Conservation (phyloP, 371 early-diverging fungal species). For the Actinomortierella wolfii region DNA sequence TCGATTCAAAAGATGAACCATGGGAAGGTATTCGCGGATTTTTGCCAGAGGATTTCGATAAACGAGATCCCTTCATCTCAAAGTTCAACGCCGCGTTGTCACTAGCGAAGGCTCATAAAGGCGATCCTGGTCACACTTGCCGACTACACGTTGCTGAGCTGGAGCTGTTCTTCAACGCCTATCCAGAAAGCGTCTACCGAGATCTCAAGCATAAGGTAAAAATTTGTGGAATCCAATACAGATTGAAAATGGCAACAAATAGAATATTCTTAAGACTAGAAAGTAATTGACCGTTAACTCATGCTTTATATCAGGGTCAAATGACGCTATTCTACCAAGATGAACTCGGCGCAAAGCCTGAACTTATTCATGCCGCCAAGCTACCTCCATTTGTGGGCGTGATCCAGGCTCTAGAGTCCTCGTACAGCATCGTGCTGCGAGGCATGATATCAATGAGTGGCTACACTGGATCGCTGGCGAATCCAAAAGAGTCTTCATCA, state of each 20-base stretch:
- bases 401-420: constrained; percentile 19
- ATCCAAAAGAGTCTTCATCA: constrained; percentile 5
- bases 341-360: no score
- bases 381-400: constrained; percentile 26
- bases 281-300: not conserved
- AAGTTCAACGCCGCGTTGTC: constrained; percentile 25
- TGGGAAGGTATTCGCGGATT: constrained; percentile 36
- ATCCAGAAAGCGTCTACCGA: constrained; percentile 23
- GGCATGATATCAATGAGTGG: constrained; percentile 19
- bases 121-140: constrained; percentile 7
- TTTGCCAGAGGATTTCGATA: constrained; percentile 24
- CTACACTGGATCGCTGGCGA: not conserved
- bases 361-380: not conserved
- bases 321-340: constrained; percentile 22
- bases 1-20: constrained; percentile 19
- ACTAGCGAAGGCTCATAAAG: constrained; percentile 14
- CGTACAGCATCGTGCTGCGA: constrained; percentile 17
- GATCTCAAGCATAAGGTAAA: constrained; percentile 17
- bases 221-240: not conserved
- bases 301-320: constrained; percentile 11
- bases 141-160: constrained; percentile 30
- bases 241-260: not conserved
- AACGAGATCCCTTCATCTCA: constrained; percentile 29
- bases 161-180: constrained; percentile 38
- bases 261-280: not conserved